A percentile compares a stretch with the other conserved stretches of the same genome.
These are phyloP conservation scores for Rhododendron simsii DNA, from an alignment of 148 eudicot species.

Conservation along the genomic window DNA sequence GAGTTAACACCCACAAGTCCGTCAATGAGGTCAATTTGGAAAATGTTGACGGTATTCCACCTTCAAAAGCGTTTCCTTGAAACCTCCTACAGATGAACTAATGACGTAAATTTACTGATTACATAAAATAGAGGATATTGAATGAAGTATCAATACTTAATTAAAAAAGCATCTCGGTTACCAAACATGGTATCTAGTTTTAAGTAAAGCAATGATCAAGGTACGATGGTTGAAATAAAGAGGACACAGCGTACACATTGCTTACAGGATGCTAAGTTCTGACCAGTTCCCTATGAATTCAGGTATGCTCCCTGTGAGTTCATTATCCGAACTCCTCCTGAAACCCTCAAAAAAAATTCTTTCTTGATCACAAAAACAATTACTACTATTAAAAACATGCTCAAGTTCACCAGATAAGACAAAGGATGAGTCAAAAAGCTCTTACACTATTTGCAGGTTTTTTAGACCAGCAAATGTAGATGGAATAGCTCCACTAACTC, in stretches of 20 bases:
- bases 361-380: too few relatives aligned
- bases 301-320: slow-evolving; percentile 62
- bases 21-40: slow-evolving; percentile 41
- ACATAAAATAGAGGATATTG: background rate
- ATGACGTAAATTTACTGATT: background rate
- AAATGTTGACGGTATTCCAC: slow-evolving; percentile 52
- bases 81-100: slow-evolving; percentile 39
- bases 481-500: too few relatives aligned
- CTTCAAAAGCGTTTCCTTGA: slow-evolving; percentile 57
- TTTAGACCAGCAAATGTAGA: too few relatives aligned
- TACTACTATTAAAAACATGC: too few relatives aligned
- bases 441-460: too few relatives aligned
- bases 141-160: background rate
- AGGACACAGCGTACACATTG: background rate
- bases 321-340: slow-evolving; percentile 78
- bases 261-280: slow-evolving; percentile 25
- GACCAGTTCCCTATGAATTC: slow-evolving; percentile 44
- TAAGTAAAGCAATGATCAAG: background rate
- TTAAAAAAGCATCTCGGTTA: background rate
- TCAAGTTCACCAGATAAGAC: too few relatives aligned
- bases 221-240: background rate
- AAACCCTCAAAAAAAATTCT: background rate
- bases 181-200: background rate
- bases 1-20: slow-evolving; percentile 42
- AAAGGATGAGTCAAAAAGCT: too few relatives aligned